Base-by-base conservation (phyloP, 768 basidiomycete species). In the Mycena galericulata region DNA sequence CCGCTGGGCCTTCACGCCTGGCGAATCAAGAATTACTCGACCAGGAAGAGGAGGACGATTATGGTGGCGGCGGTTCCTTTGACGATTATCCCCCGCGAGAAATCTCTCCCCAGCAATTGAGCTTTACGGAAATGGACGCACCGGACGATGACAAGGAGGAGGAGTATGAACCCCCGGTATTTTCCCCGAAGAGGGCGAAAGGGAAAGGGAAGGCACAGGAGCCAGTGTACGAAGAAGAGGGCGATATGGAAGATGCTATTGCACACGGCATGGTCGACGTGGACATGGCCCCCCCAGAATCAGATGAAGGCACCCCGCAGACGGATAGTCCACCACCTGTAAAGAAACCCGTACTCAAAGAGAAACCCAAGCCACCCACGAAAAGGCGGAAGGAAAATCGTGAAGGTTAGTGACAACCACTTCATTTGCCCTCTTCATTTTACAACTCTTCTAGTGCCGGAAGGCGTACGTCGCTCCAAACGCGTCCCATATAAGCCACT, bases 401-500 rank as follows among this genome's bases (percentile, higher is more conserved):
- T 76, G 78, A 68, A 72, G 67, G 62, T 73, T 46, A 65, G 54
- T 85, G 66, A 14, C 79, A 64, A 27, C 26, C 24, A 53, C 38
- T 38, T 54, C 24, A 15, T 27, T 53, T 32, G 4, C 30, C 43
- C 41, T 9, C 11, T 55, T 17, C 66, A 24, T 56, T 24, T 62
- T 27, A 47, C 30, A 41, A 43, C 45, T 50, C 26, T 6, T 15
- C 0, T 66, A 85, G 83, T 75, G 4, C 70, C 74, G n/a, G 80
- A 84, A 50, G 91, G 90, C 26, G 82, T 93, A 2, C 90, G 96
- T 20, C 89, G 92, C 55, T 91, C 94, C 32, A 81, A 81, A 53
- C 90, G 97, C 26, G 82, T 86, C 59, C 88, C 89, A 34, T 89
- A 88, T 73, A 81, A 81, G 54, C 97, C 97, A 5, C 83, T 99